Base-by-base conservation (phyloP, 257 asterid species). In the Forsythia viridissima region DNA sequence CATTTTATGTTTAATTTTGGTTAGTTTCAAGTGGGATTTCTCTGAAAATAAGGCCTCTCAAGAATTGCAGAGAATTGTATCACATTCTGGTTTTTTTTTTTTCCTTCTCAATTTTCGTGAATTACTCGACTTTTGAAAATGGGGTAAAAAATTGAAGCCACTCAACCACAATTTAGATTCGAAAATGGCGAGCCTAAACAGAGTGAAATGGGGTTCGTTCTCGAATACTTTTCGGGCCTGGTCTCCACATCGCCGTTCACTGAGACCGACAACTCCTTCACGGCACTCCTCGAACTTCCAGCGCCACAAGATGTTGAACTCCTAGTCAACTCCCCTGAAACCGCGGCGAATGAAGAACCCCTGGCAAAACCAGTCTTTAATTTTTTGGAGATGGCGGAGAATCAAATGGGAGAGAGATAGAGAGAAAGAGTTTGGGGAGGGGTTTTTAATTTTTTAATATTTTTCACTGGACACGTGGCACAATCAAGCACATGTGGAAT, bases 241-340 rank as follows among this genome's bases (percentile, higher is more conserved):
- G 73, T 86, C 51, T 73, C 91, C 18, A 83, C 83, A 40, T 71
- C 86, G 70, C 8, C 70, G 18, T 18, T 6, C 7, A 21, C 70
- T 9, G 81, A 79, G 34, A 67, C 89, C 74, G 91, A 84, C 36
- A 88, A 86, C 79, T 93, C 98, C 2, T 96, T 96, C 89, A 93
- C 97, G 76, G 98, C 97, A 52, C 92, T 96, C 11, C 95, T 93
- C 52, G 97, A 83, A 57, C 97, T 96, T 52, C 95, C 98, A 41
- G 88, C 97, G 39, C 92, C 89, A 74, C 97, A 93, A 85, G 98
- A 97, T 16, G 90, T 92, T 77, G 97, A 96, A 85, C 97, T 96
- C 71, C 55, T 96, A 43, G 92, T 94, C 48, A 83, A 85, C 52
- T 83, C 88, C 21, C 76, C 85, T 57, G 89, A 78, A 55, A 24